Base-by-base conservation (phyloP, 148 eudicot species). In the Hydrangea macrophylla region DNA sequence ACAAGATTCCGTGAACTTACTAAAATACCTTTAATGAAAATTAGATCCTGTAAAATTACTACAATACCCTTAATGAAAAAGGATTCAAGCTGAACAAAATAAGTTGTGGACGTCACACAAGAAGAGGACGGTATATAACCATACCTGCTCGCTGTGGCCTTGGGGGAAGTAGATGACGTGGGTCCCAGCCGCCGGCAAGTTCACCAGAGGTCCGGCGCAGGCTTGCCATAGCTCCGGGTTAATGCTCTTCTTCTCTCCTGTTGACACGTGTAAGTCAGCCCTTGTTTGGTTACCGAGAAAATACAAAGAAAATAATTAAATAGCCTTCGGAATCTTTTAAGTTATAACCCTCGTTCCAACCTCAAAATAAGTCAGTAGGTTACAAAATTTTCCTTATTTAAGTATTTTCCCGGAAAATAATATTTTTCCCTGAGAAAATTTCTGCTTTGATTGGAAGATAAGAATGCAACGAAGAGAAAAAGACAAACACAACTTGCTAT, bases 121-220 rank as follows among this genome's bases (percentile, higher is more conserved):
- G n/a, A n/a, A n/a, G n/a, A n/a, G n/a, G n/a, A n/a, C n/a, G n/a
- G n/a, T 48, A 48, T 48, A 48, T 48, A 48, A 48, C 17, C 25
- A 30, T 53, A 92, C 98, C 94, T 93, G 98, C 62, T 93, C 98
- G 77, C 95, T 88, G 77, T 93, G 98, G 65, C 98, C 98, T 80
- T 93, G 98, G 2, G 98, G 98, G 71, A 93, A 93, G 80, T 93
- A 93, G 58, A 93, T 90, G 18, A 93, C 95, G 76, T 90, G 96
- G 85, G 92, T 93, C 80, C 95, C 92, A 75, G 95, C 92, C 1
- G 84, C 89, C 67, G 98, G 98, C 79, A 93, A 74, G 81, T 85
- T 90, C 13, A 88, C 95, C 78, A 93, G 82, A 64, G 96, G 98
- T 2, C 98, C 98, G 77, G 98, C 92, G 75, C 98, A 93, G 48